Percentiles rank a stretch among this genome's conserved stretches.
These are phyloP conservation scores for Colletotrichum orchidophilum DNA, from an alignment of 2,329 filamentous ascomycete species.

Conservation along the genomic window DNA sequence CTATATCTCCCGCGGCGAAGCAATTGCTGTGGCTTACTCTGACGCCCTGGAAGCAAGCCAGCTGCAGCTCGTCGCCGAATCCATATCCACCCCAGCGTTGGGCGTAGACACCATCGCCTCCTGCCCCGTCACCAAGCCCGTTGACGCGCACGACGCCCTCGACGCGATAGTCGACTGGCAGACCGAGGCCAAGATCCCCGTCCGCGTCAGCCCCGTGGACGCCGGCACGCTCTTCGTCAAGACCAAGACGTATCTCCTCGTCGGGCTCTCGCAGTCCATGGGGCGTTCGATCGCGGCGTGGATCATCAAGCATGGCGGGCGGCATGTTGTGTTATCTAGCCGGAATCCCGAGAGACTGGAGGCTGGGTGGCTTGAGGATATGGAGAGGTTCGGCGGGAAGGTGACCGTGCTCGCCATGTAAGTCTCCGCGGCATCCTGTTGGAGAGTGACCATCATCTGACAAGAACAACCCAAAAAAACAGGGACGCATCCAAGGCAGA, in stretches of 20 bases:
- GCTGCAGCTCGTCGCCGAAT: no score
- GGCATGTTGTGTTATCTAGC: conserved; percentile 46
- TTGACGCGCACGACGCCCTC: not conserved
- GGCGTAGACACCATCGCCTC: not conserved
- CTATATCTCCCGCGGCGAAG: no score
- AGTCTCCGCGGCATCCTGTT: not conserved
- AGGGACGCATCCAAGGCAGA: conserved; percentile 8
- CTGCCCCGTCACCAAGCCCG: not conserved
- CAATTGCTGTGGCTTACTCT: not conserved
- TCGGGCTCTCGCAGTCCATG: conserved; percentile 42
- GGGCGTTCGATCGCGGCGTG: conserved; percentile 47
- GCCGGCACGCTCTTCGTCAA: conserved; percentile 25
- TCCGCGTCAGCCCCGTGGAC: not conserved
- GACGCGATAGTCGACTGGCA: not conserved
- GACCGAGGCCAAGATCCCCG: not conserved
- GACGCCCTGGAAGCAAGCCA: not conserved
- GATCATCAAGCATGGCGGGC: conserved; percentile 46
- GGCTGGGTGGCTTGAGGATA: not conserved
- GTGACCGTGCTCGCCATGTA: not conserved
- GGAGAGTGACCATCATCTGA: not conserved
- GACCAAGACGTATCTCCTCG: conserved; percentile 43
- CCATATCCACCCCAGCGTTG: no score
- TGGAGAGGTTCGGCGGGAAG: not conserved
- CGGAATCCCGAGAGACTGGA: conserved; percentile 40
- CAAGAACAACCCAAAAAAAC: not conserved